Evolutionary conservation across 192 early-diverging fungal genomes (phyloP).

Genomic region (Coemansia sp.): DNA sequence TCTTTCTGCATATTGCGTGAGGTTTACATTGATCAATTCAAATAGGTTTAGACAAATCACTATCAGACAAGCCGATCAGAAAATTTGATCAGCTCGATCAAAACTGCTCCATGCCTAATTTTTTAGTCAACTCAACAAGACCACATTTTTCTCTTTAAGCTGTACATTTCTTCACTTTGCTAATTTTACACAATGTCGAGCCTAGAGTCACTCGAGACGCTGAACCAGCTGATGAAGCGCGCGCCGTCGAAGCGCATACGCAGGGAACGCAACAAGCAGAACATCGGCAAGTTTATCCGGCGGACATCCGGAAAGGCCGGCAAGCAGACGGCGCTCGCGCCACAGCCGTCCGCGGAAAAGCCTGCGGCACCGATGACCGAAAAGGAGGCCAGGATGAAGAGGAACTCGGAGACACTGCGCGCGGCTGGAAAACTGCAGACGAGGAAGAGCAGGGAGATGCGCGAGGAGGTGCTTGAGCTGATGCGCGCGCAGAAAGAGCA

Average conservation of each 20-base stretch:
- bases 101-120: no score
- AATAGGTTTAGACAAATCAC: no score
- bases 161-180: constrained; percentile 2
- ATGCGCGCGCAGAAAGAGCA: constrained; percentile 37
- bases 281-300: constrained; percentile 21
- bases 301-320: neutral
- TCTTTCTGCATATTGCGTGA: no score
- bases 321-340: no score
- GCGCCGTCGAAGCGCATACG: constrained; percentile 30
- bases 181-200: constrained; percentile 19
- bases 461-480: constrained; percentile 35
- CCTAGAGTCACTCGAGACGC: constrained; percentile 20
- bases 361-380: constrained; percentile 3
- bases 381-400: constrained; percentile 3
- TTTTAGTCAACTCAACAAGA: no score
- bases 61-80: no score
- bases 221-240: constrained; percentile 29
- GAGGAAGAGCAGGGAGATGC: constrained; percentile 26
- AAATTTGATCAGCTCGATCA: no score
- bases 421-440: constrained; percentile 25
- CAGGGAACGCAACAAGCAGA: constrained; percentile 16
- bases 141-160: constrained; percentile 6
- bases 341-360: neutral
- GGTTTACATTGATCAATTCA: no score
- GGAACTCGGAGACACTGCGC: constrained; percentile 23